phyloP scores from a whole-genome alignment of 73 alveolate genomes.

The Tetrahymena elliotti region DNA sequence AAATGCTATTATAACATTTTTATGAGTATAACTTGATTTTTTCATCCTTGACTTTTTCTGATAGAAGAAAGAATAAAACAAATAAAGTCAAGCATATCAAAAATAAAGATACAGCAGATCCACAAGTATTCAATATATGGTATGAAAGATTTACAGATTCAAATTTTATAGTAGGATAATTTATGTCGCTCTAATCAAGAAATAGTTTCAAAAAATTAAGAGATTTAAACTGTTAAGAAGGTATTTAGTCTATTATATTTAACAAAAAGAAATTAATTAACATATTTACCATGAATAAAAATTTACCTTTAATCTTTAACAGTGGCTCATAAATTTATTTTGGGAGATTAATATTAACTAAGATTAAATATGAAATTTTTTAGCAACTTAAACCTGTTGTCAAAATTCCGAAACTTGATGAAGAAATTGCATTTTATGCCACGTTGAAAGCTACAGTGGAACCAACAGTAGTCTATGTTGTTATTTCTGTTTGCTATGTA shows the following conservation, averaged over 20 bases:
- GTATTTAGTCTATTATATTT: background rate
- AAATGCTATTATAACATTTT: background rate
- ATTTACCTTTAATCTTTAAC: background rate
- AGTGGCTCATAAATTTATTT: background rate
- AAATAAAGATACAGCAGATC: background rate
- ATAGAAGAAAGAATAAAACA: background rate
- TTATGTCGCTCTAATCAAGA: background rate
- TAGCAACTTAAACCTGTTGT: background rate
- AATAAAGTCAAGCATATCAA: background rate
- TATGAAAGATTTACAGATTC: background rate
- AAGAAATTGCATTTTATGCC: background rate
- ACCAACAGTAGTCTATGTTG: background rate
- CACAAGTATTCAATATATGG: background rate
- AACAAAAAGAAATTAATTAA: background rate
- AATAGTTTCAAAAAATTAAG: background rate
- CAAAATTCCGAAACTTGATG: background rate
- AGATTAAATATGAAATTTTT: background rate
- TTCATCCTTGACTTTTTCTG: background rate
- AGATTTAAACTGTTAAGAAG: background rate
- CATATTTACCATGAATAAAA: background rate
- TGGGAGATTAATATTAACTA: background rate
- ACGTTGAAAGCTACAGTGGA: background rate
- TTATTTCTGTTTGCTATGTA: background rate
- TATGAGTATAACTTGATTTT: background rate
- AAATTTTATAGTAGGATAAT: background rate